Conservation (phyloP, 106 monocot genomes). For the Phalaenopsis equestris region DNA sequence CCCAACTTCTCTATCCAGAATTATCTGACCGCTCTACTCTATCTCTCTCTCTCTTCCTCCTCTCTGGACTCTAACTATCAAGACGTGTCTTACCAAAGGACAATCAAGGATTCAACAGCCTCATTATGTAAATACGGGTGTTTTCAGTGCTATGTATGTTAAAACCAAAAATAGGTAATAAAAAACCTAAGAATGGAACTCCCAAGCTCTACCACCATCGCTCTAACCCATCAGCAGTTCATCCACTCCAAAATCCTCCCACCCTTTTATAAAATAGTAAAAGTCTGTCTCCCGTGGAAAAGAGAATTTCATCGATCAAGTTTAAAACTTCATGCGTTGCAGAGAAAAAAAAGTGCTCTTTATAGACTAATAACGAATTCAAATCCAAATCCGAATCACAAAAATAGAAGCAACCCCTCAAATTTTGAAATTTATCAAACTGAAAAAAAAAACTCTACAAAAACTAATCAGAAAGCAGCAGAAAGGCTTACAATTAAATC, state of each 20-base stretch:
- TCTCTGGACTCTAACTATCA: too few species aligned
- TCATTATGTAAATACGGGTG: too few species aligned
- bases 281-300: neutral
- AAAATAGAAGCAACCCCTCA: neutral
- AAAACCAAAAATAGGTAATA: neutral
- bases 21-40: too few species aligned
- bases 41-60: too few species aligned
- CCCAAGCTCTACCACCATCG: neutral
- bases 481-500: constrained; percentile 40
- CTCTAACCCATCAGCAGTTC: neutral
- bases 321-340: neutral
- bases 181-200: neutral
- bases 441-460: neutral
- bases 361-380: neutral
- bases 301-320: neutral
- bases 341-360: neutral
- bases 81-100: too few species aligned
- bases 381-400: neutral
- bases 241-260: neutral
- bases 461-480: neutral
- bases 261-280: neutral
- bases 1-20: too few species aligned
- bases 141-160: too few species aligned
- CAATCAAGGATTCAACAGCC: too few species aligned
- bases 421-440: neutral